phyloP scores from a whole-genome alignment of 192 early-diverging fungal species.

The Diversispora eburnea region DNA sequence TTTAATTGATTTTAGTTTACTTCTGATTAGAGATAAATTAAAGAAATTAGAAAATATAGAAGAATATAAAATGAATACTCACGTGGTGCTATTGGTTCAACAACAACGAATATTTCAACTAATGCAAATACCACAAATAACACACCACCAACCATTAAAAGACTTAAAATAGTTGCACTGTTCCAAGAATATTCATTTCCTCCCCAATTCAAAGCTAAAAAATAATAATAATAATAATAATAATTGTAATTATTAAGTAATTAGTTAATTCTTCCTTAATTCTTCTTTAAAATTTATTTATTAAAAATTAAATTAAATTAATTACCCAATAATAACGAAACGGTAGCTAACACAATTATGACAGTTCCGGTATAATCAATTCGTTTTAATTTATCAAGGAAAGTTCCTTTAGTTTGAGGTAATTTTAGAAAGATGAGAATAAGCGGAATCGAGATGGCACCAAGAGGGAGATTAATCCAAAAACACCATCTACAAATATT shows the following conservation, averaged over 20 bases:
- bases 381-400: slow-evolving; percentile 51
- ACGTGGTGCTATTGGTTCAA: slow-evolving; percentile 69
- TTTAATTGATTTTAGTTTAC: slow-evolving; percentile 28
- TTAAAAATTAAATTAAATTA: too few relatives aligned
- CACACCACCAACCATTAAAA: slow-evolving; percentile 52
- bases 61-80: neutral
- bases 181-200: slow-evolving; percentile 70
- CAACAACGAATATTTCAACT: slow-evolving; percentile 61
- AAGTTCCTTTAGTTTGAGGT: slow-evolving; percentile 45
- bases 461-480: slow-evolving; percentile 58
- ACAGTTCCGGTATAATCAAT: slow-evolving; percentile 65
- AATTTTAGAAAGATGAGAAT: slow-evolving; percentile 56
- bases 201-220: slow-evolving; percentile 68
- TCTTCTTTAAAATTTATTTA: too few relatives aligned
- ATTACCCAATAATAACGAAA: slow-evolving; percentile 46
- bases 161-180: slow-evolving; percentile 48
- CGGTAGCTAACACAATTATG: slow-evolving; percentile 47
- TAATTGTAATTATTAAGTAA: too few relatives aligned
- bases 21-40: neutral
- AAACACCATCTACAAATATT: slow-evolving; percentile 45
- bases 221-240: too few relatives aligned
- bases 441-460: slow-evolving; percentile 42
- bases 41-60: neutral
- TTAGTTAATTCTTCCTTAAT: too few relatives aligned
- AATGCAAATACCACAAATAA: slow-evolving; percentile 50